Base-by-base conservation (phyloP, 2,329 filamentous ascomycete species). In the Coniochaeta prunicola region DNA sequence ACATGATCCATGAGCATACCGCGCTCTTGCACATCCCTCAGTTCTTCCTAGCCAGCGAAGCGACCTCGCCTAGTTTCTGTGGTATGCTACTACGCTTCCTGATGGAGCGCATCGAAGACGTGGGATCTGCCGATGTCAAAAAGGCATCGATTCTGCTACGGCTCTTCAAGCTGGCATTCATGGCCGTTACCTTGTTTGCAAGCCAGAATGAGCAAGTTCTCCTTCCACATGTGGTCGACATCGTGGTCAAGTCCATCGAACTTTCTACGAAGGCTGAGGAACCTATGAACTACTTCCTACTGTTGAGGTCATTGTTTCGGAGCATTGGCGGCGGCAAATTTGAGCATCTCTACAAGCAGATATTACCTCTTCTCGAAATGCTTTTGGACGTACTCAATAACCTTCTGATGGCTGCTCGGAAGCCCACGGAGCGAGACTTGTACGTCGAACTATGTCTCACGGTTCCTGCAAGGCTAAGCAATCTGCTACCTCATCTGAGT, bases 271-370 rank as follows among this genome's bases (percentile, higher is more conserved):
- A 89, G 59, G 96, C 94, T 0, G 92, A 97, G 67, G 93, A 97
- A 70, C 96, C 96, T 0, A 96, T 97, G 84, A 99, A 99, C 72
- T 99, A 99, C 74, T 99, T 99, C 74, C 80, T 97, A 12, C 82
- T 99, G 1, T 79, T 99, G 40, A 84, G 94, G 34, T 97, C 92
- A 0, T 78, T 99, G 1, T 99, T 99, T 72, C 80, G 94, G 59
- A 97, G 93, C 70, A 99, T 99, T 57, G 94, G 94, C 24, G 96
- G 94, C 56, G 96, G 94, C 8, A 89, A 96, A 62, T 99, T 99
- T 65, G 94, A 99, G 76, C 90, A 97, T 65, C 80, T 99, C 0
- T 99, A 99, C 73, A 99, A 99, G 76, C 93, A 97, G 71, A 96
- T 99, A 53, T 76, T 99, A 13, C 94, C 94, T 12, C 81, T 99